Percentiles rank a stretch among this genome's conserved stretches.
These are phyloP conservation scores for Naematelia encephala DNA, from an alignment of 768 basidiomycete species.

Conservation along the genomic window DNA sequence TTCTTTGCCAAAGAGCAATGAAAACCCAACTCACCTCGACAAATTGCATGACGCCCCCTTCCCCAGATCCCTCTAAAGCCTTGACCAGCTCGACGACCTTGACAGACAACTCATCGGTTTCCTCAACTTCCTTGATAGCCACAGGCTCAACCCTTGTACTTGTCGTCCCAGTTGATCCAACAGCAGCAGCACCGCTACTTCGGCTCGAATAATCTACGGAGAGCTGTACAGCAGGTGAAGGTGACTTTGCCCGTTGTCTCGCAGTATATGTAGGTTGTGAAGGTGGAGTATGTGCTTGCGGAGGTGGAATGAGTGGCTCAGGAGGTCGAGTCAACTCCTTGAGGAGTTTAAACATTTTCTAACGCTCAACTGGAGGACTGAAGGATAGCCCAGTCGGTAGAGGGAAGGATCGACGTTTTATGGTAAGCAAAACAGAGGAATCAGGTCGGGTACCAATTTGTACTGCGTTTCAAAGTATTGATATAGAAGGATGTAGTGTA, in stretches of 20 bases:
- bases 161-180: constrained; percentile 2
- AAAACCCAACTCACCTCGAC: constrained; percentile 27
- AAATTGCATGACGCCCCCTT: constrained; percentile 25
- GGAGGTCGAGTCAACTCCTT: constrained; percentile 44
- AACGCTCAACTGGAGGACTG: neutral
- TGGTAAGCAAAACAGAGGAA: too few relatives aligned
- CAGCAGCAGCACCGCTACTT: neutral
- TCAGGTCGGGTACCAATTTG: too few relatives aligned
- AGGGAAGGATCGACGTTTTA: too few relatives aligned
- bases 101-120: constrained; percentile 26
- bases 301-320: constrained; percentile 25
- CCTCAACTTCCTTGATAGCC: constrained; percentile 22
- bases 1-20: neutral
- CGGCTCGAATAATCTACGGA: neutral
- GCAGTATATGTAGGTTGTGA: constrained; percentile 6
- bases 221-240: neutral
- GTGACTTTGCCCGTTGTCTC: constrained; percentile 6
- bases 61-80: constrained; percentile 17
- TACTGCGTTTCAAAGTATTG: too few relatives aligned
- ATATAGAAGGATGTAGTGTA: too few relatives aligned
- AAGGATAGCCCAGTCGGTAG: too few relatives aligned
- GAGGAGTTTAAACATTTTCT: constrained; percentile 46
- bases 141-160: constrained; percentile 6
- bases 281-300: constrained; percentile 6
- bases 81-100: constrained; percentile 25